phyloP scores from a whole-genome alignment of 2,329 filamentous ascomycete genomes.

The Neonectria hederae region DNA sequence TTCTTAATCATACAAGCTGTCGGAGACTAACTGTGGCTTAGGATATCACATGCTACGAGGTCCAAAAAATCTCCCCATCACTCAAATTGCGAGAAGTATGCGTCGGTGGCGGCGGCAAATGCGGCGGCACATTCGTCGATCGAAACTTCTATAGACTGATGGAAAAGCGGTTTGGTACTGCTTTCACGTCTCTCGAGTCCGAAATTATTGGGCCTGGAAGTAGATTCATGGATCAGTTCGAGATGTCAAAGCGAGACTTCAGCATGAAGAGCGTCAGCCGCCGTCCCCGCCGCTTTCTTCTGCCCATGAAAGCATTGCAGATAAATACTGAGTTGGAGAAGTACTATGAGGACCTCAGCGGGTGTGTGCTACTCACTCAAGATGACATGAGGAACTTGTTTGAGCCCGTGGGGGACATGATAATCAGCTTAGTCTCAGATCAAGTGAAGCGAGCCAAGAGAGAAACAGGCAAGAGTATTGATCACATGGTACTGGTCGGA shows the following conservation, averaged over 20 bases:
- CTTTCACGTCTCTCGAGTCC: conserved; percentile 6
- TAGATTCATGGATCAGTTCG: conserved; percentile 28
- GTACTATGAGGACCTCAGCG: conserved; percentile 2
- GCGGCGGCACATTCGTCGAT: conserved; percentile 25
- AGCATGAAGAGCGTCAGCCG: conserved; percentile 21
- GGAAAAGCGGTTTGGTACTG: conserved; percentile 18
- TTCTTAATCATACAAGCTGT: no score
- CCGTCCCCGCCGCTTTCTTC: not conserved
- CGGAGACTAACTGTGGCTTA: not conserved
- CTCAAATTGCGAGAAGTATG: conserved; percentile 5
- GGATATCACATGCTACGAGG: conserved; percentile 13
- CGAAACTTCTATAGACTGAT: conserved; percentile 23
- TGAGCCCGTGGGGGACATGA: conserved; percentile 9
- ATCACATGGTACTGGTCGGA: conserved; percentile 14
- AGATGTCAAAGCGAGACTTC: conserved; percentile 29
- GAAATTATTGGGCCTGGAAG: conserved; percentile 28
- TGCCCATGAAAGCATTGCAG: not conserved
- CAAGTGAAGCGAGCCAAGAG: conserved; percentile 4
- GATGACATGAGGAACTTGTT: conserved; percentile 14
- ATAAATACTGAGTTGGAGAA: conserved; percentile 2
- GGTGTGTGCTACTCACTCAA: conserved; percentile 1
- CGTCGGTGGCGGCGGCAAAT: conserved; percentile 23
- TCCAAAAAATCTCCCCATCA: not conserved
- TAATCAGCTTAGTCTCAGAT: conserved; percentile 3
- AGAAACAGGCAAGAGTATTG: not conserved